phyloP scores from a whole-genome alignment of 805 yeast genomes.

The Pichia sporocuriosa region DNA sequence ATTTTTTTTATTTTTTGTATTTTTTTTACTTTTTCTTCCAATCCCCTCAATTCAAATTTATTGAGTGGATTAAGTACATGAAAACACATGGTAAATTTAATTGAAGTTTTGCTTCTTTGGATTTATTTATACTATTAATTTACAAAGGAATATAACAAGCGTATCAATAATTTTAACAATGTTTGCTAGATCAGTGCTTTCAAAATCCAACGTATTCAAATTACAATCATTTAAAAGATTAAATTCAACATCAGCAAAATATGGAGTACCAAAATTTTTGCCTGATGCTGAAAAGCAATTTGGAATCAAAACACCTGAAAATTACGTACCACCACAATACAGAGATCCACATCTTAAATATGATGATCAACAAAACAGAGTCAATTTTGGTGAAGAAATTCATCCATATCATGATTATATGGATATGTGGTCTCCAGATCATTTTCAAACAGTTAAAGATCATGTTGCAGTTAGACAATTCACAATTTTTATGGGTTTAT shows the following conservation, averaged over 20 bases:
- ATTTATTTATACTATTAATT: no score
- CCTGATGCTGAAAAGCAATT: slow-evolving; percentile 26
- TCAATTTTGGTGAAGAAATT: slow-evolving; percentile 69
- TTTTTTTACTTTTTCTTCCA: not conserved
- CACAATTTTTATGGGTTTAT: slow-evolving; percentile 46
- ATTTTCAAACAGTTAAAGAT: slow-evolving; percentile 54
- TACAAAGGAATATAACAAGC: not conserved
- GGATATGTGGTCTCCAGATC: slow-evolving; percentile 85
- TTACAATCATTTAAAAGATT: slow-evolving; percentile 9
- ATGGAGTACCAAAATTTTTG: slow-evolving; percentile 25
- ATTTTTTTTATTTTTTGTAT: no score
- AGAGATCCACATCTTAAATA: slow-evolving; percentile 67
- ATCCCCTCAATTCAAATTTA: not conserved
- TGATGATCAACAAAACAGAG: slow-evolving; percentile 76
- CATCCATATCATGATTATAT: slow-evolving; percentile 65
- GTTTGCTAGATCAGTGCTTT: slow-evolving; percentile 4
- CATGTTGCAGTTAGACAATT: slow-evolving; percentile 54
- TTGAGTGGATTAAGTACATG: not conserved
- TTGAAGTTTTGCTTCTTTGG: no score
- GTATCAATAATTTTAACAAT: not conserved
- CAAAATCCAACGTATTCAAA: slow-evolving; percentile 4
- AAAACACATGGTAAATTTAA: no score
- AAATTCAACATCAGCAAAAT: slow-evolving; percentile 16
- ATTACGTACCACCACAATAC: slow-evolving; percentile 47
- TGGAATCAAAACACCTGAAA: slow-evolving; percentile 54